These are phyloP conservation scores for Erodium texanum DNA, from an alignment of 441 rosid genomes.

Conservation along the genomic window DNA sequence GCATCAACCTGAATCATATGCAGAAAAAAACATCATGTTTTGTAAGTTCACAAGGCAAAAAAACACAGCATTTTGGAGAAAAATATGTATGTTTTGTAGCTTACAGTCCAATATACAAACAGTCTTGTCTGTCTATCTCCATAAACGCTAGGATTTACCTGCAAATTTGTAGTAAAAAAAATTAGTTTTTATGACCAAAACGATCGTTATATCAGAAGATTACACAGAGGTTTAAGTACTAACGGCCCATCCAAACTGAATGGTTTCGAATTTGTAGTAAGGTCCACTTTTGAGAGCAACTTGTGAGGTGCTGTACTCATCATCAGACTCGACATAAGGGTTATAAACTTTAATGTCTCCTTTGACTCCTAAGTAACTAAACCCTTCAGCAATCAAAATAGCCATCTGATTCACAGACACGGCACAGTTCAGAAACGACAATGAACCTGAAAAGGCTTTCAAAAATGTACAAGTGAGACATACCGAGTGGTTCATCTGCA, in stretches of 20 bases:
- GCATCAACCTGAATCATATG: conserved; percentile 37
- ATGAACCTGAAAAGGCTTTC: not conserved
- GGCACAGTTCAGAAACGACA: not conserved
- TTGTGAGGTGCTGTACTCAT: conserved; percentile 45
- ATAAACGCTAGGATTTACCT: conserved; percentile 63
- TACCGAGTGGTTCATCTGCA: not conserved
- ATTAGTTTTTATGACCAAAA: not conserved
- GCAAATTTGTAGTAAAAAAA: conserved; percentile 1
- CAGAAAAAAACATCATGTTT: not conserved
- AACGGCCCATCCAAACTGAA: conserved; percentile 72
- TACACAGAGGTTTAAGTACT: conserved; percentile 4
- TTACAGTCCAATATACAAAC: conserved; percentile 60
- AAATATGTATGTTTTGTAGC: conserved; percentile 13
- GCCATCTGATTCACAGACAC: conserved; percentile 35
- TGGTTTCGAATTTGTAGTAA: conserved; percentile 34
- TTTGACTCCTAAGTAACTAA: conserved; percentile 41
- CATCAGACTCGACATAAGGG: conserved; percentile 44
- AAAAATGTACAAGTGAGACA: not conserved
- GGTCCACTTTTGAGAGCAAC: conserved; percentile 46
- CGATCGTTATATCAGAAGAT: not conserved
- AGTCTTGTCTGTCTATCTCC: conserved; percentile 51
- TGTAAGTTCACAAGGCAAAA: not conserved
- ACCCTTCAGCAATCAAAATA: conserved; percentile 39
- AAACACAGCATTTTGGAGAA: not conserved
- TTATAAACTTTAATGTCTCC: conserved; percentile 61